A percentile compares a stretch with the other conserved stretches of the same genome.
Conservation (phyloP, 2,329 filamentous ascomycete genomes). For the Zasmidium angulare region DNA sequence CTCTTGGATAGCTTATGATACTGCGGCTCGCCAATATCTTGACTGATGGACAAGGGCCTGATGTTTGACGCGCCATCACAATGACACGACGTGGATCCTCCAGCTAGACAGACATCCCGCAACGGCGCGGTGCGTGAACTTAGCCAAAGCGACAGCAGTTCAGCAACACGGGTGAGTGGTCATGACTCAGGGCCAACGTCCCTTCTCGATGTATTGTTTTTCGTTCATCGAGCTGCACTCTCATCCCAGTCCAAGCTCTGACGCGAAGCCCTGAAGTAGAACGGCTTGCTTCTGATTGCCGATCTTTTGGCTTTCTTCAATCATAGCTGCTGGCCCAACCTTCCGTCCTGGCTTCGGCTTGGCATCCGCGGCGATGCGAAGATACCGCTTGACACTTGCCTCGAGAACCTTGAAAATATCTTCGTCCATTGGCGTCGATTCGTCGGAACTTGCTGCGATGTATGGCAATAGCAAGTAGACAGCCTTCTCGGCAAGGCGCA, state of each 20-base stretch:
- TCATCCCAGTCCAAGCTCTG: neutral
- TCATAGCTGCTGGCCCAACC: neutral
- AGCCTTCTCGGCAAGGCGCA: constrained; percentile 46
- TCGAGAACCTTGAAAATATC: constrained; percentile 54
- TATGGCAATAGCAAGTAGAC: constrained; percentile 52
- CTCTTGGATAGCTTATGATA: too few relatives aligned
- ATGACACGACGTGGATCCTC: too few relatives aligned
- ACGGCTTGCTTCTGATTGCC: neutral
- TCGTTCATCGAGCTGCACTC: too few relatives aligned
- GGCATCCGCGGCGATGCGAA: constrained; percentile 11
- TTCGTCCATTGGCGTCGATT: constrained; percentile 44
- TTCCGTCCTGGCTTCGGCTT: constrained; percentile 7
- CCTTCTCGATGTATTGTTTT: too few relatives aligned
- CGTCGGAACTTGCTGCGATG: constrained; percentile 39
- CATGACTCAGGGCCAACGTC: too few relatives aligned
- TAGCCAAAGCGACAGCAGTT: too few relatives aligned
- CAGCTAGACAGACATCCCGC: too few relatives aligned
- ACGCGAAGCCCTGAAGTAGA: neutral
- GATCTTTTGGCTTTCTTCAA: neutral
- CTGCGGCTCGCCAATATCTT: too few relatives aligned
- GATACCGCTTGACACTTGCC: constrained; percentile 38
- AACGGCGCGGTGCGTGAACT: too few relatives aligned
- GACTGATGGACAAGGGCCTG: too few relatives aligned
- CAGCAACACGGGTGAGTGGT: too few relatives aligned
- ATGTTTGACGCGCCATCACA: too few relatives aligned